Conservation (phyloP, 495 filamentous ascomycete genomes). For the Penicillium samsonianum region DNA sequence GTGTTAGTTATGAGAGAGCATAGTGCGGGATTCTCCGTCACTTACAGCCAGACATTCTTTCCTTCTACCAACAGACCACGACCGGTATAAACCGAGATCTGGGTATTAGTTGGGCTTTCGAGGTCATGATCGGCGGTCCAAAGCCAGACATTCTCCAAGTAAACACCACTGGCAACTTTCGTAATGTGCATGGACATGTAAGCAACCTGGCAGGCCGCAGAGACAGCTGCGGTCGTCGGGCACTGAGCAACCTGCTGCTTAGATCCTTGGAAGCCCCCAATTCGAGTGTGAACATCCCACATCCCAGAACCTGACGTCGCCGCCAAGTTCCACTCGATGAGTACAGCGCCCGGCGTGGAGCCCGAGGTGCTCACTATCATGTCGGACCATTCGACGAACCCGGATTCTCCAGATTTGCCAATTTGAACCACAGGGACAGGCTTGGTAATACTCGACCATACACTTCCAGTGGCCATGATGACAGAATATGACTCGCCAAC, state of each 20-base stretch:
- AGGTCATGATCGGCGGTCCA: conserved; percentile 78
- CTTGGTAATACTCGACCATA: conserved; percentile 60
- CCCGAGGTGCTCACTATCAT: conserved; percentile 63
- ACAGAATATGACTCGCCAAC: conserved; percentile 61
- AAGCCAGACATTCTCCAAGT: conserved; percentile 69
- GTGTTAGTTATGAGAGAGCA: conserved; percentile 13
- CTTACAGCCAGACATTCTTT: conserved; percentile 58
- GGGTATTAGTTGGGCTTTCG: conserved; percentile 55
- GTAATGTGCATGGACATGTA: conserved; percentile 72
- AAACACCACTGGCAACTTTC: conserved; percentile 45
- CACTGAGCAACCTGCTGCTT: conserved; percentile 52
- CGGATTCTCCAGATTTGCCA: conserved; percentile 54
- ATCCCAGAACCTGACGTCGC: conserved; percentile 49
- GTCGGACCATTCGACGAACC: conserved; percentile 59
- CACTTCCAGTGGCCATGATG: conserved; percentile 62
- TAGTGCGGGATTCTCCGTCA: not conserved
- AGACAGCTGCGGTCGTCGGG: conserved; percentile 39
- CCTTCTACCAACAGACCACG: conserved; percentile 66
- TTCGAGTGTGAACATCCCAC: conserved; percentile 61
- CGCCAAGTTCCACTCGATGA: conserved; percentile 74
- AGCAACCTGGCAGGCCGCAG: conserved; percentile 58
- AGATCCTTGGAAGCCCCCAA: conserved; percentile 58
- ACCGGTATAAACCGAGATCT: conserved; percentile 69
- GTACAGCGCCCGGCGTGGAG: conserved; percentile 61
- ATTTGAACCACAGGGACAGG: conserved; percentile 67